Evolutionary conservation across 345 rosid genomes (phyloP).

Genomic region (Syzygium oleosum): DNA sequence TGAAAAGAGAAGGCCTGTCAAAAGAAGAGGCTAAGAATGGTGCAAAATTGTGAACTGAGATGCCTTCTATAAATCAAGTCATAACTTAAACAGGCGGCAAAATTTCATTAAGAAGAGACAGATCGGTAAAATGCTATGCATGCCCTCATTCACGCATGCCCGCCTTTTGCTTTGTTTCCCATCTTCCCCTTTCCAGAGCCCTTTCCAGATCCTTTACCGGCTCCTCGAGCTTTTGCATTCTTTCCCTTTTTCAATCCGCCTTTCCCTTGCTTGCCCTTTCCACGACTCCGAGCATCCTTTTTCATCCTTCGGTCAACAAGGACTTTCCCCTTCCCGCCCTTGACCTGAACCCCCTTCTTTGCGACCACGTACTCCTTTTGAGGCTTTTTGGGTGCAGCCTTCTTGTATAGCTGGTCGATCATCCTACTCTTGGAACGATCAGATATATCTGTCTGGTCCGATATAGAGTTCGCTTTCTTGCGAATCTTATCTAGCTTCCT

Average conservation of each 20-base stretch:
- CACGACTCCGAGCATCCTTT: conserved; percentile 52
- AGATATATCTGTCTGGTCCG: conserved; percentile 66
- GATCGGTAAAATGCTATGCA: neutral
- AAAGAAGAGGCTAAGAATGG: neutral
- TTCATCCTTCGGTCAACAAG: conserved; percentile 86
- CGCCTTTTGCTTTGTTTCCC: conserved; percentile 26
- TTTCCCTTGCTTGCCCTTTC: conserved; percentile 44
- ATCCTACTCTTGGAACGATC: conserved; percentile 76
- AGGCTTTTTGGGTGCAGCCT: conserved; percentile 60
- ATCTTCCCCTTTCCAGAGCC: conserved; percentile 32
- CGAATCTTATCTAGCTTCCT: conserved; percentile 80
- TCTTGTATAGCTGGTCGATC: conserved; percentile 84
- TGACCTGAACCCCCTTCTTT: conserved; percentile 84
- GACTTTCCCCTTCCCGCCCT: conserved; percentile 77
- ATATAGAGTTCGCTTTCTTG: conserved; percentile 79
- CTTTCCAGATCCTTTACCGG: conserved; percentile 35
- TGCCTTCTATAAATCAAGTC: neutral
- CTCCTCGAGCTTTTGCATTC: conserved; percentile 22
- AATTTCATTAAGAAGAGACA: neutral
- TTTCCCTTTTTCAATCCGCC: conserved; percentile 49
- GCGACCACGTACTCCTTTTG: conserved; percentile 79
- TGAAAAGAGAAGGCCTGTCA: neutral
- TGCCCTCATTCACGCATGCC: conserved; percentile 6
- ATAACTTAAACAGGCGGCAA: neutral
- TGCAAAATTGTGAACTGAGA: neutral